Evolutionary conservation across 2,329 filamentous ascomycete species (phyloP), one percentile per base, ranked within the genome.

Genomic region (Neodidymelliopsis sp.): DNA sequence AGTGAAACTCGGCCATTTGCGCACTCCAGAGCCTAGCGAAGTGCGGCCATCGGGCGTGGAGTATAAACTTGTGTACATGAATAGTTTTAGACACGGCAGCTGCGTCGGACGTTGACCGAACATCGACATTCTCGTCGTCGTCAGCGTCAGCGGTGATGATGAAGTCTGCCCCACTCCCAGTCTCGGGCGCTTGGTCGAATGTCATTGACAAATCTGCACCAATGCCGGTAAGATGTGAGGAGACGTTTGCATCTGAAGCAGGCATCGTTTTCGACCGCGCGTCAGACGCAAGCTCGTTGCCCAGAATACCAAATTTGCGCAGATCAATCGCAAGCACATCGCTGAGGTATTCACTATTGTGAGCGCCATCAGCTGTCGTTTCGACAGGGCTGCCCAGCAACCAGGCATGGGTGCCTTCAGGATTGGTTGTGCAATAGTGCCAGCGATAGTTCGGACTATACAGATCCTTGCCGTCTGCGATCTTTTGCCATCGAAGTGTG

Each of bases 391-490:
- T 97, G 7, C 94, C 94, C n/a, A 99, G 81, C 18, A 99, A 79
- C 92, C 94, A 99, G 6, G 91, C 94, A 69, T 96, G 96, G 6
- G 94, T 97, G 5, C 93, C 93, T 63, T 96, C 90, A 53, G 94
- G 87, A 68, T 97, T 95, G 75, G 97, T 89, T 3, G 91, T 96
- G 71, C 94, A 97, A 70, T 99, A 99, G 72, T 97, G 93, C 94
- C 94, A 99, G 51, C 93, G 85, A 71, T 94, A 97, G n/a, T 89
- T 90, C 0, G 86, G 79, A 60, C 89, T 89, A 75, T 97, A 99
- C 24, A 99, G 87, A 68, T 99, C 94, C 38, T 90, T 88, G 3
- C 94, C 94, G 65, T 97, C 93, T 1, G 93, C 94, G 13, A 99
- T 80, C 69, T 92, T 95, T 72, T 96, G 91, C 94, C 94, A 99